Evolutionary conservation across 2,329 filamentous ascomycete species (phyloP), one percentile per base, ranked within the genome.

Genomic region (Aspergillus awamori): DNA sequence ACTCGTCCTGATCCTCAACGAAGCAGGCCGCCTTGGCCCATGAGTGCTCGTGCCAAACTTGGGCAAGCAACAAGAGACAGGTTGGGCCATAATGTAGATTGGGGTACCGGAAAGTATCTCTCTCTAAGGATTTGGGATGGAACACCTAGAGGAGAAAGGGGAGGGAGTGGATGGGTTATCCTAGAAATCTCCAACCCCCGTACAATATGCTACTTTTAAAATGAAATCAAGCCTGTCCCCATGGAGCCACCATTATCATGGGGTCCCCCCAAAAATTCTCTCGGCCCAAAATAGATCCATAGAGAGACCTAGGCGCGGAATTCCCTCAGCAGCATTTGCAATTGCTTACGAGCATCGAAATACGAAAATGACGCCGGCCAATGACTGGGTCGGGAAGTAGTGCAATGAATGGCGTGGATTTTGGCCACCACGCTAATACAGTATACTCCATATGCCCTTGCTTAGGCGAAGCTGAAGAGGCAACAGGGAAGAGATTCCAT

Each of bases 1-100:
- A 39, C 72, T 71, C 30, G 71, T 70, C 57, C 63, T 73, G 41
- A 71, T 69, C 62, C 71, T 74, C 63, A 74, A 71, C 53, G 74
- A 76, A 61, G 77, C 70, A 43, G 73, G 73, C 54, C 74, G 74
- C 64, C 70, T 75, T 4, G 69, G 68, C 33, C 68, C 68, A n/a
- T 69, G 65, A 47, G 63, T 48, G 24, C 68, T 67, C 43, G 70
- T 65, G 48, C 74, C 70, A 61, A 78, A 74, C 26, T 66, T 69
- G 54, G 76, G 76, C 41, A 78, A 71, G 64, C 70, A 71, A 58
- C 75, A 78, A 45, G 73, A 69, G 22, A 54, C 54, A 43, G 70
- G 69, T 62, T 73, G 69, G 53, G 69, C 67, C 69, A 74, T 74
- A 58, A 8, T 64, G 33, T 36, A 30, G 30, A 59, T 51, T 64